Evolutionary conservation across 331 rosid genomes (phyloP).

Genomic region (Malus hybrid): DNA sequence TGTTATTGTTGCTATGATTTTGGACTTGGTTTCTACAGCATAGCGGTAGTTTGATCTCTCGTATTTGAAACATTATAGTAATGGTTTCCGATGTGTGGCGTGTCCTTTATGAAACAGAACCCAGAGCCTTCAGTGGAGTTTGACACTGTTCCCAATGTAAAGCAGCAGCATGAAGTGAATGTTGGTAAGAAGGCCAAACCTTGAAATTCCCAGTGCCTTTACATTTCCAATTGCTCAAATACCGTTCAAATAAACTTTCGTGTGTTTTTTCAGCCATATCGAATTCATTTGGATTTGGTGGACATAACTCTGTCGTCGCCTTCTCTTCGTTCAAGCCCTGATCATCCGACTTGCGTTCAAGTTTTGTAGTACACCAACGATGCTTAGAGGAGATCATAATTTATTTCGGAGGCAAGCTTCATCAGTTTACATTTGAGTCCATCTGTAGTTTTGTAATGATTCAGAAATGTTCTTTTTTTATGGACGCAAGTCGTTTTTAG

Average conservation of each 20-base stretch:
- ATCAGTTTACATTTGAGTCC: conserved; percentile 4
- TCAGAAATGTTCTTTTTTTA: conserved; percentile 8
- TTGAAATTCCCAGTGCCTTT: not conserved
- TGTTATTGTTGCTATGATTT: conserved; percentile 11
- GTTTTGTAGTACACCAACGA: conserved; percentile 30
- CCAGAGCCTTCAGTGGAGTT: conserved; percentile 97
- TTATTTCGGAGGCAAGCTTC: conserved; percentile 38
- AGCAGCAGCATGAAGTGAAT: conserved; percentile 80
- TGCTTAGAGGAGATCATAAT: conserved; percentile 32
- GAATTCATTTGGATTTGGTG: conserved; percentile 94
- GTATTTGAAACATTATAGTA: not conserved
- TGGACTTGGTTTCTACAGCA: not conserved
- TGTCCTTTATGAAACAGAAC: conserved; percentile 42
- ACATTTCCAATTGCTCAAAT: not conserved
- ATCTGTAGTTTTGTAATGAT: conserved; percentile 22
- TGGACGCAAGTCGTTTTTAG: conserved; percentile 11
- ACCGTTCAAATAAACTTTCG: not conserved
- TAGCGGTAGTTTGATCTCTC: not conserved
- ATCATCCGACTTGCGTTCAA: conserved; percentile 23
- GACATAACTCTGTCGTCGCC: conserved; percentile 93
- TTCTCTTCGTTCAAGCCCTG: conserved; percentile 88
- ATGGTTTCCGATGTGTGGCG: conserved; percentile 3
- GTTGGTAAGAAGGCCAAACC: conserved; percentile 62
- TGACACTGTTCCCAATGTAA: conserved; percentile 77
- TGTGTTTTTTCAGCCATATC: conserved; percentile 59